Evolutionary conservation across 164 flowering plant species (phyloP), one percentile per base, ranked within the genome.

Genomic region (Vitis rupestris): DNA sequence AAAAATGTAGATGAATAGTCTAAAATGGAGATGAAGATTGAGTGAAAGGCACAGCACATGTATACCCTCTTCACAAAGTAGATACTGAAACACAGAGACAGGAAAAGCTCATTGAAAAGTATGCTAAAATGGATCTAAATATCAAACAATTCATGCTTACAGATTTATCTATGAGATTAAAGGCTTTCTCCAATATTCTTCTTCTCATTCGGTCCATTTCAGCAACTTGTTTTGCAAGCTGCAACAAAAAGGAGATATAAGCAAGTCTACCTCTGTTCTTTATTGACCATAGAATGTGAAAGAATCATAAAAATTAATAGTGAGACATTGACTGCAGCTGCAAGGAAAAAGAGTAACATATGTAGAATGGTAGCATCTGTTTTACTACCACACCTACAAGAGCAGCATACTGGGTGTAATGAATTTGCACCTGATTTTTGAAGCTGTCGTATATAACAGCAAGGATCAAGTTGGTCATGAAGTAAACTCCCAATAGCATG

Each of bases 391-490:
- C 4, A 37, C 44, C 27, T 27, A 47, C 47, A 50, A 69, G 60
- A 44, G 53, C 17, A 71, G 50, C 47, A 67, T 17, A 13, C 11
- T 47, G 58, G 64, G 63, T 58, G 44, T 67, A 72, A 63, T 37
- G 50, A 52, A 52, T 19, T 48, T 11, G 15, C 80, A 94, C 98
- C 97, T 90, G 87, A 70, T 73, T 72, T 81, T 90, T 94, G 85
- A 94, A 94, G 82, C 97, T 90, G 76, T 94, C 97, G 67, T 92
- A 94, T 30, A 94, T 97, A 74, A 90, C 97, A 59, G 99, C 99
- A 80, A 94, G 97, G 66, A 94, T 80, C 82, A 94, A 75, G 73
- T 90, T 94, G 12, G 97, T 94, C 70, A 94, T 84, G 61, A 94
- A 92, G 87, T 94, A 94, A 48, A 94, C 97, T n/a, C 95, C 99